Evolutionary conservation across 1,284 basidiomycete genomes (phyloP), one percentile per base, ranked within the genome.

Genomic region (Irpex lacteus): DNA sequence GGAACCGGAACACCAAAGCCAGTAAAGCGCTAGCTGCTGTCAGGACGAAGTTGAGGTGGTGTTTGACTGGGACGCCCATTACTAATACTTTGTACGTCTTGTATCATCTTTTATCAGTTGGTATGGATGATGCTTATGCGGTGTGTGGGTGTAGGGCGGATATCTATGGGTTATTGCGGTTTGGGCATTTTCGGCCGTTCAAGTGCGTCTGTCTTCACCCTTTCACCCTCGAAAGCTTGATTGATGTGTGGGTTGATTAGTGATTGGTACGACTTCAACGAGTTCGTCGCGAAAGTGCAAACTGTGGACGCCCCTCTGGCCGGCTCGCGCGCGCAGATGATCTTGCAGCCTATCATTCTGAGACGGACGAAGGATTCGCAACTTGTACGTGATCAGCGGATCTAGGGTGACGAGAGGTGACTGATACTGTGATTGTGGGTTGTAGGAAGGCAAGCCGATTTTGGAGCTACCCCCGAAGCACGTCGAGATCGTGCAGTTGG

Each of bases 61-160:
- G 85, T 78, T 77, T 91, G 11, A 90, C 89, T 1, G 89, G 89
- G 36, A 90, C 89, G 0, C 88, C 89, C 2, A 83, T 90, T 5
- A 90, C 87, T 0, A 90, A 90, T 66, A 82, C 85, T 0, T 73
- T 90, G 85, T 88, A 68, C 9, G 81, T 69, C n/a, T n/a, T n/a
- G n/a, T n/a, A n/a, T n/a, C n/a, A n/a, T n/a, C n/a, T n/a, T n/a
- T n/a, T n/a, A 38, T 38, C 34, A 60, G 40, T 5, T 60, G 26
- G 18, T 36, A 59, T 18, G 61, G 38, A 53, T 50, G 26, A 36
- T 64, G 19, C 61, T 57, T 54, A 57, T 34, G 21, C 4, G 26
- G 26, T 26, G 26, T 26, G 58, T 55, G 34, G 57, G 9, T n/a
- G n/a, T 68, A 88, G 87, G 18, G 85, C 85, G 7, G 89, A 91